Evolutionary conservation across 1,139 yeast genomes (phyloP), one percentile per base, ranked within the genome.

Genomic region (Sugiyamaella novakii): DNA sequence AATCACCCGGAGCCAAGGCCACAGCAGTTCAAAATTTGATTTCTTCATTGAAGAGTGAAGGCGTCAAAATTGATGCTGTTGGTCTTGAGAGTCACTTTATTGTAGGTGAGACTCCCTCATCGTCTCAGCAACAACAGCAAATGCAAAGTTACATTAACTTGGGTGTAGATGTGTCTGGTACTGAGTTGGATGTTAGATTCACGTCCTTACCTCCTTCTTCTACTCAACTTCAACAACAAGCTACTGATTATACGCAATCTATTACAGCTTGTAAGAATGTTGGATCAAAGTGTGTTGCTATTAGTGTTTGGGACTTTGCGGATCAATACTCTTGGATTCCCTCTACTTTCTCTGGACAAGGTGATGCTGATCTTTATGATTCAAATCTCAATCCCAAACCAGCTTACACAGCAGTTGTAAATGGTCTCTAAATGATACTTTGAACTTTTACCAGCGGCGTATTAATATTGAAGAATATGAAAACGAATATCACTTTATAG

Each of bases 1-100:
- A 49, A 27, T 34, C 24, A n/a, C 49, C 49, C 8, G 50, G 52
- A 3, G 39, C 47, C 14, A 49, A 49, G 27, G 49, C 52, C 1
- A 39, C 37, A 12, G 50, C 50, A n/a, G 50, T 42, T 12, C 40
- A 46, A 17, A 46, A 49, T 11, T 7, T 49, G 30, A 28, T 49
- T 19, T 34, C 43, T 40, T 22, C 38, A 28, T 35, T 49, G 41
- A 46, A 49, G 27, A 14, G 39, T 19, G 39, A 41, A 15, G 41
- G 44, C 2, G 29, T 46, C 29, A 45, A 45, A n/a, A 49, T 49
- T 36, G 52, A 49, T 30, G 52, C 47, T 3, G 36, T 49, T 17
- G 52, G 52, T 15, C 36, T 49, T 18, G 50, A 49, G 27, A 21
- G 43, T 18, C 52, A 49, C 29, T 49, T 38, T 31, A 33, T 29